phyloP scores from a whole-genome alignment of 2,329 filamentous ascomycete genomes.

The Huntiella omanensis region DNA sequence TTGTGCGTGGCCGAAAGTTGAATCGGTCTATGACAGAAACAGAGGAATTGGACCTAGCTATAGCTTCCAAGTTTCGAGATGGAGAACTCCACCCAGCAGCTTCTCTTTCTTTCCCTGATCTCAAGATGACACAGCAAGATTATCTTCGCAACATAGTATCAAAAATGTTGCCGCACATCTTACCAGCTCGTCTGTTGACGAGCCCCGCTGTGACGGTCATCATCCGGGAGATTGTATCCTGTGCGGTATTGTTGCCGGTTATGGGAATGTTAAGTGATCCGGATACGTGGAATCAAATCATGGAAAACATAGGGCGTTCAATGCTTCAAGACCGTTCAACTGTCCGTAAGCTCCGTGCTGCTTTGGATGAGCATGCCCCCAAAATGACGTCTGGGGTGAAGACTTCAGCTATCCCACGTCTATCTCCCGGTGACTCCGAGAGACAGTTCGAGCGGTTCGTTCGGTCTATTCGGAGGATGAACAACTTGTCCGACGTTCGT shows the following conservation, averaged over 20 bases:
- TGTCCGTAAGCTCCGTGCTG: conserved; percentile 75
- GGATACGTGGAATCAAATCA: conserved; percentile 92
- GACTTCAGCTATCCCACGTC: conserved; percentile 53
- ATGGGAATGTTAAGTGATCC: conserved; percentile 70
- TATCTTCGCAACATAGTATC: conserved; percentile 62
- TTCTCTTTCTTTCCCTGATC: conserved; percentile 64
- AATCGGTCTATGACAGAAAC: conserved; percentile 86
- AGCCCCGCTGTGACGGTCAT: conserved; percentile 67
- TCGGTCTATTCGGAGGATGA: conserved; percentile 68
- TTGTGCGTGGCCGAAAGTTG: conserved; percentile 70
- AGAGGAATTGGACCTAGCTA: conserved; percentile 84
- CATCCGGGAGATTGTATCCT: conserved; percentile 77
- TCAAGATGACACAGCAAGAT: conserved; percentile 69
- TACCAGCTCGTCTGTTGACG: conserved; percentile 54
- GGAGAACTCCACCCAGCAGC: conserved; percentile 78
- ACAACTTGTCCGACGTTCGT: conserved; percentile 80
- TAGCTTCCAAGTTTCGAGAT: conserved; percentile 83
- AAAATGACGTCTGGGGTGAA: conserved; percentile 50
- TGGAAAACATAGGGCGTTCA: conserved; percentile 72
- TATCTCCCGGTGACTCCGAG: conserved; percentile 71
- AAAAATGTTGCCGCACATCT: conserved; percentile 51
- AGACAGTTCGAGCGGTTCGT: conserved; percentile 90
- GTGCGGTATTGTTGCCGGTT: conserved; percentile 71
- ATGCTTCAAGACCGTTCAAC: conserved; percentile 92
- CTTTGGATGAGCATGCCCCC: conserved; percentile 82